Percentiles rank a stretch among this genome's conserved stretches.
These are phyloP conservation scores for Nigrospora oryzae DNA, from an alignment of 2,329 filamentous ascomycete genomes.

Conservation along the genomic window DNA sequence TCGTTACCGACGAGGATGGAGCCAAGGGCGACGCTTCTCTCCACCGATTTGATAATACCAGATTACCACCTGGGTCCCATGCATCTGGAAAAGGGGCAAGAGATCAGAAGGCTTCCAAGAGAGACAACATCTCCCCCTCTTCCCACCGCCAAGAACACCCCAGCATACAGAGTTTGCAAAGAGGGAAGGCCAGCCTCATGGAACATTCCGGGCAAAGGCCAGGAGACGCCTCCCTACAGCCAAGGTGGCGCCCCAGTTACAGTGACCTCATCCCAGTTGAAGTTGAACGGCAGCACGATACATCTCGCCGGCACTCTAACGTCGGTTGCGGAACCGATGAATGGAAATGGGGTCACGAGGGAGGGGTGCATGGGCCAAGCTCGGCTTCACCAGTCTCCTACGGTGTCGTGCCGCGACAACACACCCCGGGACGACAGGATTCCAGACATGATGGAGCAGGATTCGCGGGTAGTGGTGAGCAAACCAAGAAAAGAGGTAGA, in stretches of 20 bases:
- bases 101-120: neutral
- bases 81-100: neutral
- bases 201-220: neutral
- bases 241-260: slow-evolving; percentile 17
- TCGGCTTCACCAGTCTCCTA: neutral
- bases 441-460: no score
- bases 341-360: neutral
- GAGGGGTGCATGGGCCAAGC: neutral
- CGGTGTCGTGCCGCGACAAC: neutral
- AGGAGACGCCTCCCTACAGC: slow-evolving; percentile 1
- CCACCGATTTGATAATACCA: neutral
- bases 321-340: no score
- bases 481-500: no score
- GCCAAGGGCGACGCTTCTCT: slow-evolving; percentile 5
- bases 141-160: no score
- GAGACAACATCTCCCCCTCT: no score
- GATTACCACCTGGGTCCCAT: neutral
- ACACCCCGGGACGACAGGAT: neutral
- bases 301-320: slow-evolving; percentile 8
- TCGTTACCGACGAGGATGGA: slow-evolving; percentile 8
- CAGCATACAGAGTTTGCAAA: no score
- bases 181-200: no score
- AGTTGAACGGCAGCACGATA: slow-evolving; percentile 18
- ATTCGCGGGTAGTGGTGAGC: no score
- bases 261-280: slow-evolving; percentile 29